Conservation (phyloP, 1,139 yeast genomes). For the Geotrichum aggregatum region DNA sequence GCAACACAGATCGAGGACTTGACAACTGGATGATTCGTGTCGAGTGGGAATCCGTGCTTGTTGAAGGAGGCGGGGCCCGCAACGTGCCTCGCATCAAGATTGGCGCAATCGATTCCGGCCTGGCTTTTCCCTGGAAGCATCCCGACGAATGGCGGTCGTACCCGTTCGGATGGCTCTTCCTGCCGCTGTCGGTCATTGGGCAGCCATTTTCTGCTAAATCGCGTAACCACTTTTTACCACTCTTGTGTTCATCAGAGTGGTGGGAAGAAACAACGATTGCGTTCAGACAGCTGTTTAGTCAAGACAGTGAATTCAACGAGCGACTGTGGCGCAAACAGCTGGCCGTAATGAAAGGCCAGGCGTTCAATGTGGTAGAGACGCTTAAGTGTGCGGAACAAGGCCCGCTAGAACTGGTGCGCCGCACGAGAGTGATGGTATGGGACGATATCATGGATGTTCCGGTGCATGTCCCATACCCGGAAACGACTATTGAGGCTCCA, state of each 20-base stretch:
- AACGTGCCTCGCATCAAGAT: constrained; percentile 46
- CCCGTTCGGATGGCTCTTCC: constrained; percentile 74
- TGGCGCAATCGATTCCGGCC: constrained; percentile 75
- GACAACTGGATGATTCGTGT: constrained; percentile 77
- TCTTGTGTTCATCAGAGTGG: constrained; percentile 61
- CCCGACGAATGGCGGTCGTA: constrained; percentile 81
- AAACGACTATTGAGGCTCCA: constrained; percentile 38
- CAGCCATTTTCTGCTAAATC: constrained; percentile 61
- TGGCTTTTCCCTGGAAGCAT: constrained; percentile 78
- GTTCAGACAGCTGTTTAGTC: constrained; percentile 48
- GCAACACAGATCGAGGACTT: constrained; percentile 70
- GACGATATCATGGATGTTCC: constrained; percentile 65
- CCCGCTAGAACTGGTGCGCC: constrained; percentile 61
- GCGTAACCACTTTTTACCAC: constrained; percentile 54
- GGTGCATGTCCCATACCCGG: constrained; percentile 37
- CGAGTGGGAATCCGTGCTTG: constrained; percentile 43
- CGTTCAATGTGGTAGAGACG: constrained; percentile 69
- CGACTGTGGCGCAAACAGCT: constrained; percentile 66
- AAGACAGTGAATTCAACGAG: constrained; percentile 60
- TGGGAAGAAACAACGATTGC: constrained; percentile 59
- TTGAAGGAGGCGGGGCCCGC: no score
- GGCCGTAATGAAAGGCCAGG: constrained; percentile 74
- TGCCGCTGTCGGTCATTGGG: constrained; percentile 62
- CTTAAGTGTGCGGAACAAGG: constrained; percentile 57
- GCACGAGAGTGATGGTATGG: constrained; percentile 54